phyloP scores from a whole-genome alignment of 371 early-diverging fungal genomes.

The Rhizopus microsporus region DNA sequence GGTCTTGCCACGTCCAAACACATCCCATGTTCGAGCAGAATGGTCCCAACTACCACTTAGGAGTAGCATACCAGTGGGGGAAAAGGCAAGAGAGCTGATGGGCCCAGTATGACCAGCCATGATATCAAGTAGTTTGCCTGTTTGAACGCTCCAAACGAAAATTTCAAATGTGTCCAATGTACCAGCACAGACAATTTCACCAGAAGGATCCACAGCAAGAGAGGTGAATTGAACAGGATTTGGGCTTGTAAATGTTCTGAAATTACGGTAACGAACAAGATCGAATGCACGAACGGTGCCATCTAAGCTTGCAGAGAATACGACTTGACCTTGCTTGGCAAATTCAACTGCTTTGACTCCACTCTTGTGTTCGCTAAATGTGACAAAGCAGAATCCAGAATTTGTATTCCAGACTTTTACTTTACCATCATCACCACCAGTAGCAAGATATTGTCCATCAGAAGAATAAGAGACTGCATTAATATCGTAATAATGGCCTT shows the following conservation, averaged over 20 bases:
- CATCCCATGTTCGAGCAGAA: constrained; percentile 92
- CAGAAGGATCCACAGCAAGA: constrained; percentile 93
- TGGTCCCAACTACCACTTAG: constrained; percentile 95
- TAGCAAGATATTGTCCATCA: constrained; percentile 94
- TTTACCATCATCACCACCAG: constrained; percentile 97
- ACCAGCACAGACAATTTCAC: constrained; percentile 96
- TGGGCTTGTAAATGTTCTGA: constrained; percentile 95
- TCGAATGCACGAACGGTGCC: constrained; percentile 98
- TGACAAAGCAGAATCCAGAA: constrained; percentile 96
- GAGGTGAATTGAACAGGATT: constrained; percentile 94
- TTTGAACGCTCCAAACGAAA: constrained; percentile 97
- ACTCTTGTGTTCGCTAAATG: constrained; percentile 91
- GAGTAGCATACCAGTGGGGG: constrained; percentile 73
- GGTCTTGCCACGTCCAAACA: constrained; percentile 83
- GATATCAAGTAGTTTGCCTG: constrained; percentile 94
- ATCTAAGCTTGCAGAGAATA: constrained; percentile 93
- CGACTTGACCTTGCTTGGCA: constrained; percentile 88
- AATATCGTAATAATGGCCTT: constrained; percentile 96
- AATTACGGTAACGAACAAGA: constrained; percentile 95
- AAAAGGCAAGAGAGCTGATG: constrained; percentile 83
- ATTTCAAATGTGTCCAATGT: constrained; percentile 95
- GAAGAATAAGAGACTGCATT: constrained; percentile 84
- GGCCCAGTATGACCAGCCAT: constrained; percentile 95
- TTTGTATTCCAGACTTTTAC: constrained; percentile 96
- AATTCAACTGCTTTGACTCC: constrained; percentile 86